Conservation (phyloP, 805 yeast species). For the Candida ortonii region DNA sequence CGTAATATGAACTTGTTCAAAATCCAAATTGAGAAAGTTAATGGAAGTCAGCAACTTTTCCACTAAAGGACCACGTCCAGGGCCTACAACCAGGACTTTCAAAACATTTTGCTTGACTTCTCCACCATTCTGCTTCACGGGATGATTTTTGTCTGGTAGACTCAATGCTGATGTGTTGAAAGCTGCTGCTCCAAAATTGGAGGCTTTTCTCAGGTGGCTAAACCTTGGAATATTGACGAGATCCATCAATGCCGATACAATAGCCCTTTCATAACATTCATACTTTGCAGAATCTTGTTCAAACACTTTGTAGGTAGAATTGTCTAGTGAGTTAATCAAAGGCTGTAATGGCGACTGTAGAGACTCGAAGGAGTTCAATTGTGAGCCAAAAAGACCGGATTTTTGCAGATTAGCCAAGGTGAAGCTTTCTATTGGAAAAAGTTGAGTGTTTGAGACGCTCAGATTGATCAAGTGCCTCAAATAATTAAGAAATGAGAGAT, state of each 20-base stretch:
- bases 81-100: conserved; percentile 68
- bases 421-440: conserved; percentile 29
- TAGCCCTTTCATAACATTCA: conserved; percentile 62
- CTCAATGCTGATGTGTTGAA: conserved; percentile 23
- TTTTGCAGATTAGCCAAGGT: conserved; percentile 20
- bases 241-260: conserved; percentile 48
- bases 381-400: conserved; percentile 12
- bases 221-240: conserved; percentile 25
- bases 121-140: no score
- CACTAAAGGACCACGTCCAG: conserved; percentile 84
- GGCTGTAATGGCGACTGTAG: conserved; percentile 70
- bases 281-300: conserved; percentile 73
- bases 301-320: conserved; percentile 62
- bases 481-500: conserved; percentile 31
- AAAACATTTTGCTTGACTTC: conserved; percentile 12
- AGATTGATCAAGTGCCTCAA: conserved; percentile 21
- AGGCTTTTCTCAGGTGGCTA: conserved; percentile 17
- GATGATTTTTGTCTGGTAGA: conserved; percentile 6
- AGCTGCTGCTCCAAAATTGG: conserved; percentile 18
- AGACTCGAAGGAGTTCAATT: conserved; percentile 16
- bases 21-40: conserved; percentile 27
- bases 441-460: conserved; percentile 24
- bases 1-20: conserved; percentile 33
- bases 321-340: conserved; percentile 50
- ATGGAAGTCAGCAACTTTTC: conserved; percentile 48